These are phyloP conservation scores for Caloboletus firmus DNA, from an alignment of 1,284 basidiomycete genomes.

Conservation along the genomic window DNA sequence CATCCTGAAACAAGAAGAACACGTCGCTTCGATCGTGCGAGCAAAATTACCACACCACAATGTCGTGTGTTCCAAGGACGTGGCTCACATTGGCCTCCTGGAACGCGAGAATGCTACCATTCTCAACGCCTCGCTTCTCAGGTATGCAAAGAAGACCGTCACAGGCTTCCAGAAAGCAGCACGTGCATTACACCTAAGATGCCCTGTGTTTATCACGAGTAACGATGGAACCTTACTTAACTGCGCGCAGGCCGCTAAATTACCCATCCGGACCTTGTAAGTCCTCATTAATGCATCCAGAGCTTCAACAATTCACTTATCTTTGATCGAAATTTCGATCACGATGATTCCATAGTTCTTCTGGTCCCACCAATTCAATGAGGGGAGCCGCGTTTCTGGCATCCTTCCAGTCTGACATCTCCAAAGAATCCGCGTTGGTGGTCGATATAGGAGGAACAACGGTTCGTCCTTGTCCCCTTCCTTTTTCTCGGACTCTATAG, in stretches of 20 bases:
- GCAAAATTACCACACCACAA: slow-evolving; percentile 44
- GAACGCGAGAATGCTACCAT: slow-evolving; percentile 65
- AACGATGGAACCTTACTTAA: slow-evolving; percentile 60
- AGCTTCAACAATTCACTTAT: not conserved
- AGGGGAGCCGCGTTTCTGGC: slow-evolving; percentile 60
- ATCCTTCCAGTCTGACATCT: slow-evolving; percentile 37
- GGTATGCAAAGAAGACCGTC: slow-evolving; percentile 55
- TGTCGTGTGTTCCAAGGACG: slow-evolving; percentile 39
- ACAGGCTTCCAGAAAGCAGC: slow-evolving; percentile 51
- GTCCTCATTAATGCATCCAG: slow-evolving; percentile 13
- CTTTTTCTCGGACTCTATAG: slow-evolving; percentile 19
- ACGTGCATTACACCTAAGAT: slow-evolving; percentile 46
- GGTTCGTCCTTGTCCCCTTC: slow-evolving; percentile 33
- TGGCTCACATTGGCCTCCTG: slow-evolving; percentile 55
- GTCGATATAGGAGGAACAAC: slow-evolving; percentile 60
- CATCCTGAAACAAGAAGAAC: slow-evolving; percentile 46
- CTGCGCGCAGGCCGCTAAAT: slow-evolving; percentile 48
- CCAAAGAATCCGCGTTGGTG: slow-evolving; percentile 48
- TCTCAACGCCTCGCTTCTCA: slow-evolving; percentile 59
- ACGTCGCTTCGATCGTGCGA: slow-evolving; percentile 43
- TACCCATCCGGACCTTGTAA: slow-evolving; percentile 61
- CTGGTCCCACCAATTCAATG: slow-evolving; percentile 67
- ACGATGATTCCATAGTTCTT: slow-evolving; percentile 37
- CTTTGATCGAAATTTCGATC: slow-evolving; percentile 10
- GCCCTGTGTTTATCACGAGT: slow-evolving; percentile 61